phyloP scores from a whole-genome alignment of 306 rosid species.

The Fagus crenata region DNA sequence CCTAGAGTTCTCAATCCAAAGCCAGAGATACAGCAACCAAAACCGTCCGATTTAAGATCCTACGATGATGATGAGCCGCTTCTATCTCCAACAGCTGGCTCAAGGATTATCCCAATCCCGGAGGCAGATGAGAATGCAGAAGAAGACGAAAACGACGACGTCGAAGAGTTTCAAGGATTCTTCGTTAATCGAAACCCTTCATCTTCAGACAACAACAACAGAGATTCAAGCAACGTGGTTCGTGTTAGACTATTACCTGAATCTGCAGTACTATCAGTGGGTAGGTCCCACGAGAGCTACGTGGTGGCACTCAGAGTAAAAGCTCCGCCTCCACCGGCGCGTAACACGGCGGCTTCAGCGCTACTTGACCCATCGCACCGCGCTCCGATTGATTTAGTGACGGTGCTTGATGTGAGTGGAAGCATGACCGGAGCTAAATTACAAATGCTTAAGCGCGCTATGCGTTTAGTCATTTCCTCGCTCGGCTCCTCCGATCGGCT shows the following conservation, averaged over 20 bases:
- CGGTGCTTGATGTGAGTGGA: conserved; percentile 72
- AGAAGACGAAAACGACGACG: conserved; percentile 36
- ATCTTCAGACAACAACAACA: conserved; percentile 36
- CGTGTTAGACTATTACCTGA: conserved; percentile 74
- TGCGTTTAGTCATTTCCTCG: conserved; percentile 72
- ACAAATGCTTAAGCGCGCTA: conserved; percentile 77
- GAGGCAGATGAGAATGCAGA: conserved; percentile 64
- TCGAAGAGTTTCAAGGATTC: conserved; percentile 78
- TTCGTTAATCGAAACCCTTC: conserved; percentile 62
- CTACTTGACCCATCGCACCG: conserved; percentile 45
- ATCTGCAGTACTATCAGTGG: conserved; percentile 55
- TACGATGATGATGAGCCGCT: conserved; percentile 83
- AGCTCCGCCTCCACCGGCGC: conserved; percentile 53
- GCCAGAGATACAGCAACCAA: conserved; percentile 7
- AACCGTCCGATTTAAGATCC: conserved; percentile 37
- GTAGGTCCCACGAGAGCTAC: conserved; percentile 53
- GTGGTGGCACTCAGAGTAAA: conserved; percentile 68
- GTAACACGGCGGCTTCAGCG: conserved; percentile 20
- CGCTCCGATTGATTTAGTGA: conserved; percentile 75
- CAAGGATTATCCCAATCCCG: conserved; percentile 58
- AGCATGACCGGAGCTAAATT: conserved; percentile 74
- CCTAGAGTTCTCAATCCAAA: conserved; percentile 36
- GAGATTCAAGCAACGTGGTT: conserved; percentile 47
- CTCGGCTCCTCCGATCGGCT: conserved; percentile 70
- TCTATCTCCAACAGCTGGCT: conserved; percentile 49